Conservation (phyloP, 768 basidiomycete genomes). For the Suillus fuscotomentosus region DNA sequence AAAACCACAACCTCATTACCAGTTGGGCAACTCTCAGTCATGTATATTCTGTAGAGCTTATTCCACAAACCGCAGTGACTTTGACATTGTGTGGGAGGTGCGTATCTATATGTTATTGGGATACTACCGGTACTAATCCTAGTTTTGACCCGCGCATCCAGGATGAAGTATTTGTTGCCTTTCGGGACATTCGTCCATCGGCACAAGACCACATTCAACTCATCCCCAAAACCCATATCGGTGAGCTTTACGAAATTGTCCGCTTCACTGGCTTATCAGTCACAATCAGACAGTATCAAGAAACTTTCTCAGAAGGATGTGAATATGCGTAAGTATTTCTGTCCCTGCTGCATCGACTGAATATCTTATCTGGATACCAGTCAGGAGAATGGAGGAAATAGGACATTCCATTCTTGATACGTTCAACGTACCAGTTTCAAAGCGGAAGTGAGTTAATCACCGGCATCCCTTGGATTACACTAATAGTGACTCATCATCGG, state of each 20-base stretch:
- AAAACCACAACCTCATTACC: neutral
- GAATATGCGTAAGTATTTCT: constrained; percentile 43
- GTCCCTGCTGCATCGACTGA: constrained; percentile 19
- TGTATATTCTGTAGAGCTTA: constrained; percentile 45
- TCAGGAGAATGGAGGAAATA: constrained; percentile 45
- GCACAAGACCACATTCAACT: constrained; percentile 49
- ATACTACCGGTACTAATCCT: neutral
- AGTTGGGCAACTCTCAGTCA: neutral
- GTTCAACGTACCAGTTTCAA: constrained; percentile 37
- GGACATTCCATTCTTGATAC: constrained; percentile 53
- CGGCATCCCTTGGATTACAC: neutral
- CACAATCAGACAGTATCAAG: constrained; percentile 51
- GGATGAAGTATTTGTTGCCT: constrained; percentile 51
- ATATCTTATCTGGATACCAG: constrained; percentile 25
- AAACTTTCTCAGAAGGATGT: constrained; percentile 44
- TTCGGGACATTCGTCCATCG: constrained; percentile 50
- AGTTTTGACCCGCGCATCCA: constrained; percentile 15
- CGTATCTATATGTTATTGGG: neutral
- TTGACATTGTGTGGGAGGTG: constrained; percentile 52
- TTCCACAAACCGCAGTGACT: constrained; percentile 35
- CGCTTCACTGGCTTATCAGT: neutral
- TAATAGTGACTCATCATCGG: neutral
- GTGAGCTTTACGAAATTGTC: constrained; percentile 26
- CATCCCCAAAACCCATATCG: constrained; percentile 51
- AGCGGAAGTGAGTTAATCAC: constrained; percentile 43